Conservation (phyloP, 768 basidiomycete genomes). For the Botryobasidium botryosum region DNA sequence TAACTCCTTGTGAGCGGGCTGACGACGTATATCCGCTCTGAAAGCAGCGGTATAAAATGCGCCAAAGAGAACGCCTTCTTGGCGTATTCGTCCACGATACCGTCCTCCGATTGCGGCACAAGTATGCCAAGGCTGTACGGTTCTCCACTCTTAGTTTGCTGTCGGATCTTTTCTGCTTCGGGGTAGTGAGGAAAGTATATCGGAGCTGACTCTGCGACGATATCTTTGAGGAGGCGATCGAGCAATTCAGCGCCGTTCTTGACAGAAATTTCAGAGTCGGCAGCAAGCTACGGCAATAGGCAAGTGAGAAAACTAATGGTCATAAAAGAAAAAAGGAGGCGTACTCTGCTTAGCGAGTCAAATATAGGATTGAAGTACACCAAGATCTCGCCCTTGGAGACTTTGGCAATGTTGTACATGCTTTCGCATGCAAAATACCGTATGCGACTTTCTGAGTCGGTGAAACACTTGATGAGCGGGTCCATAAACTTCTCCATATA, state of each 20-base stretch:
- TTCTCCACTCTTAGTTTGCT: constrained; percentile 25
- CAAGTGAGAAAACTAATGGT: too few species aligned
- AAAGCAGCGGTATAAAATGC: constrained; percentile 84
- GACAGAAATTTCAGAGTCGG: constrained; percentile 88
- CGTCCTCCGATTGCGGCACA: constrained; percentile 36
- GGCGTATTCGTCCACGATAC: constrained; percentile 24
- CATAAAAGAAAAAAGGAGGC: too few species aligned
- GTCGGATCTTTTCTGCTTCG: constrained; percentile 52
- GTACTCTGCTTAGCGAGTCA: constrained; percentile 88
- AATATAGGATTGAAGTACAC: constrained; percentile 98
- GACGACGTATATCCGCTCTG: constrained; percentile 86
- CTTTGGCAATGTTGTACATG: constrained; percentile 94
- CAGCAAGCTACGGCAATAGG: constrained; percentile 52
- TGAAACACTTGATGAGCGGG: constrained; percentile 78
- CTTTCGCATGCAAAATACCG: constrained; percentile 97
- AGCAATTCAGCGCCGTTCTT: constrained; percentile 97
- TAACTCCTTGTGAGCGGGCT: constrained; percentile 92
- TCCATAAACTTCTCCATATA: constrained; percentile 90
- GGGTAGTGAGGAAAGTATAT: constrained; percentile 82
- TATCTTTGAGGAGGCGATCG: constrained; percentile 93
- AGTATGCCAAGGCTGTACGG: constrained; percentile 37
- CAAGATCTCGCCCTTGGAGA: constrained; percentile 90
- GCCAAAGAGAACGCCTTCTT: constrained; percentile 84
- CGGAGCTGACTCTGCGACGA: constrained; percentile 91
- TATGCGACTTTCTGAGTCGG: constrained; percentile 86